Evolutionary conservation across 2,329 filamentous ascomycete species (phyloP), one percentile per base, ranked within the genome.

Genomic region (Pseudopithomyces maydicus): DNA sequence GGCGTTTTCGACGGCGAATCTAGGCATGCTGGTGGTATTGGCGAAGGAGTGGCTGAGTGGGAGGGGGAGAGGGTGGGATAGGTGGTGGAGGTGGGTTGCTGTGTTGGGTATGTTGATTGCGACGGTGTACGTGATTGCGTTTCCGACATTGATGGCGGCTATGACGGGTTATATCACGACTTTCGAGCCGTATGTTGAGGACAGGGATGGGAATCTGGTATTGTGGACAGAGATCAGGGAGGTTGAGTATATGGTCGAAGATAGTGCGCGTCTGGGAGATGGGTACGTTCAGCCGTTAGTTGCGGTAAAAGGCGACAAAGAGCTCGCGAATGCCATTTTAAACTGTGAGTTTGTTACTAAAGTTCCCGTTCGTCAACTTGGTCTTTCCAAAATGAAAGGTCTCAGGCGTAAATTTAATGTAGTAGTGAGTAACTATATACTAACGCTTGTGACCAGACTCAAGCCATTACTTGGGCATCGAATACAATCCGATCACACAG

Each of bases 121-220:
- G 6, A 71, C 67, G 4, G 23, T 70, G 3, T 77, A 74, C 55
- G 70, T 76, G 33, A 58, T 77, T 7, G 59, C 66, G 6, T 73
- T 77, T 26, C 74, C 75, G 15, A 77, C 75, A 2, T 59, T 76
- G 8, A 66, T 76, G 61, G 71, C 67, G 3, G 75, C 75, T 4
- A 75, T 77, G 72, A 77, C 72, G 12, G 76, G 75, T n/a, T 78
- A 77, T 52, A 71, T 75, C 14, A 68, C 67, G 33, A 70, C 66
- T 3, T 70, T 63, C 32, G 54, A 67, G 45, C 62, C 68, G 12
- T 74, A 73, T 45, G 41, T 73, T 14, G 61, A 72, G 26, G 64
- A 72, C n/a, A 50, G 46, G 7, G 54, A 65, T 1, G 36, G 55
- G 2, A 69, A 70, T 51, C 57, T 74, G n/a, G 67, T 71, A n/a